Evolutionary conservation across 1,284 basidiomycete species (phyloP), one percentile per base, ranked within the genome.

Genomic region (Coniophora puteana): DNA sequence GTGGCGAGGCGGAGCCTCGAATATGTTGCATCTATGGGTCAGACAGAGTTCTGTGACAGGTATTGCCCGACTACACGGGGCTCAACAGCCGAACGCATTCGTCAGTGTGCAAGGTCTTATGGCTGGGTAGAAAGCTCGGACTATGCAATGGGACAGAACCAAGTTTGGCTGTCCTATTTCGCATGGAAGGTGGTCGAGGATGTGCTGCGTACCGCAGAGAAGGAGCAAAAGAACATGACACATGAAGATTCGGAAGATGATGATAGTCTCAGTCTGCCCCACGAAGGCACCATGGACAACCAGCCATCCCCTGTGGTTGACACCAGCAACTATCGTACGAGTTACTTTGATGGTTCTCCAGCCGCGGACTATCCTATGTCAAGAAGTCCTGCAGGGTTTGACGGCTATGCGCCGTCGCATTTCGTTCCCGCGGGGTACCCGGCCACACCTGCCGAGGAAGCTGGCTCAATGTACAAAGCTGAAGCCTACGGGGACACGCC

Each of bases 151-250:
- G 85, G 86, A 0, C 72, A 76, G 46, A 62, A 75, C 36, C 71
- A 69, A 48, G 74, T 95, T 32, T 93, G 88, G 87, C 59, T 96
- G 14, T 70, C 75, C 8, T 94, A 91, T 63, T 52, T 53, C 13
- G 80, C 86, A 4, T 95, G 91, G 90, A 90, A 91, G 66, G 76
- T 76, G 52, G 79, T 89, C 4, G 93, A 95, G 63, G 91, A 95
- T 54, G 74, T 76, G 5, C 57, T 95, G 8, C 70, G 89, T 18
- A 74, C 73, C 8, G 63, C 63, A 36, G 91, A 94, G 69, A 83
- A 81, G 62, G 82, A 80, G 39, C 61, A 65, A 45, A 74, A 72
- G 59, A 74, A 72, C 47, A 62, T 65, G 17, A 56, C 54, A 21
- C 64, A 58, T 46, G 69, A 57, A 55, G 67, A 54, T 36, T 75